Base-by-base conservation (phyloP, 768 basidiomycete genomes). In the Calocybe gangraenosa region DNA sequence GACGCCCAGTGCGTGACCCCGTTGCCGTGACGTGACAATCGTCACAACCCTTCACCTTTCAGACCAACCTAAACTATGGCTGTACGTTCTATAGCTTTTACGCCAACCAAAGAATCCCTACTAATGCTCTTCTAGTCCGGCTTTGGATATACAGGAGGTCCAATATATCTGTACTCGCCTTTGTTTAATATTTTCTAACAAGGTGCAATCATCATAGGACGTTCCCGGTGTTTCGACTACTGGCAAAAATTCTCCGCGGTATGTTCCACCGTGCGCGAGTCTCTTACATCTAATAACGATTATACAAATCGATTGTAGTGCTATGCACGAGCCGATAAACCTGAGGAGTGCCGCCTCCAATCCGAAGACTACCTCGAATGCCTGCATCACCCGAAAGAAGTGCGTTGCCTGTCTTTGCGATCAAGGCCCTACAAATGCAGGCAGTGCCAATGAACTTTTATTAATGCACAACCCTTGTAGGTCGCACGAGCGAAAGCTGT, bases 211-310 rank as follows among this genome's bases (percentile, higher is more conserved):
- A n/a, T n/a, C 43, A 30, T 47, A 92, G 91, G 90, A 55, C 81
- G 81, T 52, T 81, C 88, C 50, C 78, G 89, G 58, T 96, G 93
- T 67, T 93, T 93, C 65, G 73, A 80, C 10, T 90, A 85, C 68
- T 95, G 92, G 92, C 92, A 93, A 59, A 89, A 93, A 64, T 87
- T 90, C 68, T 74, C 81, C 54, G 86, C 83, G 60, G 87, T 84
- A 47, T 20, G 58, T 42, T 37, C 2, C 19, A 13, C 19, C 22
- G 32, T 18, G 11, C 25, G 11, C 25, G 11, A 5, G 11, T 28
- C 11, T 28, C n/a, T n/a, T 11, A 28, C 25, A 5, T 28, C 25
- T 28, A 28, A 5, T 28, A 28, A 6, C 11, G 11, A 11, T 11
- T 28, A 11, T n/a, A 28, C 6, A 28, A 21, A 28, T n/a, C 19